Base-by-base conservation (phyloP, 306 rosid species). In the Trifolium repens region DNA sequence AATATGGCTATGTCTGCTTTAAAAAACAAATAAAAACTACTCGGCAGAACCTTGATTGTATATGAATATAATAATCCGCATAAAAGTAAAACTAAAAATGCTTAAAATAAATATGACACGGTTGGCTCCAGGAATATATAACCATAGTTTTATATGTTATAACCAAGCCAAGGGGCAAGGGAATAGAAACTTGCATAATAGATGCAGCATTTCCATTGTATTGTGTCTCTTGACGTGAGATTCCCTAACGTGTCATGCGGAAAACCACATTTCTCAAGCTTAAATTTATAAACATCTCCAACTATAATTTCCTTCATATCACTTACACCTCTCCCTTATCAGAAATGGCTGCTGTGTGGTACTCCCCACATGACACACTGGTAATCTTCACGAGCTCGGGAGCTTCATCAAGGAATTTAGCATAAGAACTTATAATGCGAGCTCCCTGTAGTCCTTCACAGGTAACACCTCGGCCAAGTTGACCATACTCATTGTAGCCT, bases 401-500 rank as follows among this genome's bases (percentile, higher is more conserved):
- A 81, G 98, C 78, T 72, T 94, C 98, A 74, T 94, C 98, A 82
- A 94, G 98, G 84, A 88, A 91, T 83, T 76, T 91, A 17, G 97
- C 96, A 78, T 84, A 94, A 79, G 91, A 86, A 87, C 72, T 89
- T 86, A 91, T 88, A 55, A 94, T 58, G 19, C 82, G 89, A 73
- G 96, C 96, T 73, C 91, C 79, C 86, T 94, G 98, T 65, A 94
- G 86, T 63, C 98, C 98, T 81, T 94, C 98, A 71, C 93, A 89
- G 26, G 97, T 94, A 80, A 94, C 67, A 74, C 98, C 97, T 80
- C 94, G 89, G 74, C 98, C 98, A 83, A 94, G 98, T 80, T 94
- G 98, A 91, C 98, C 97, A 53, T 83, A 82, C 81, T 94, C 98
- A 86, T 94, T 94, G 83, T 94, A 94, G 85, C 98, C 97, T 94